Base-by-base conservation (phyloP, 176 grass and related monocot species). In the Phoenix dactylifera region DNA sequence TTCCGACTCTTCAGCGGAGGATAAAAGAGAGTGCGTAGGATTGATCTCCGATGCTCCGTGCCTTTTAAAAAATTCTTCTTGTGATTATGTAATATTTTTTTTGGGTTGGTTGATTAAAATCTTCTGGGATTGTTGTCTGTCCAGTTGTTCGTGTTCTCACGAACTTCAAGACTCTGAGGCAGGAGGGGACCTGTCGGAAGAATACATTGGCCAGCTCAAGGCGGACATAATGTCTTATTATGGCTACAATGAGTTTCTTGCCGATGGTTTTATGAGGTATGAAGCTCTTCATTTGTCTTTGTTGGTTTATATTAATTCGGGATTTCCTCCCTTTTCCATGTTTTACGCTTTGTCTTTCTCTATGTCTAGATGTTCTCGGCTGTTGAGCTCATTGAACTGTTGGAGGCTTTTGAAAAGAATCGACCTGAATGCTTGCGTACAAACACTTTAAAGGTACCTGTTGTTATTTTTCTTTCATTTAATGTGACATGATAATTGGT, bases 371-470 rank as follows among this genome's bases (percentile, higher is more conserved):
- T 92, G 81, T 92, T 98, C 39, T 80, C 94, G 54, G 81, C 77
- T 77, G 84, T 88, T 30, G 94, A 98, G 63, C 73, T 98, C 64
- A 59, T 98, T 68, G 94, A 98, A 76, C 73, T 98, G 26, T 49
- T 98, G 6, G 94, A 98, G 64, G 73, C 94, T 39, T 98, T 89
- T 79, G 94, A 98, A 76, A 98, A 90, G 76, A 88, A 73, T 67
- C 87, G 84, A 15, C 94, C 94, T 52, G 94, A 98, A 71, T 83
- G 76, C 56, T 75, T 98, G 55, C 81, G 88, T 23, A 89, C 94
- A 60, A 98, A 98, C 65, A 98, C 88, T 59, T 58, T 93, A 26
- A 98, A 98, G 88, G 94, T 98, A 85, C 39, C 24, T 26, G 51
- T 29, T 60, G 55, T 77, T 6, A 6, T 71, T 39, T 39, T 39